Evolutionary conservation across 1,284 basidiomycete genomes (phyloP), one percentile per base, ranked within the genome.

Genomic region (Meripilus lineatus): DNA sequence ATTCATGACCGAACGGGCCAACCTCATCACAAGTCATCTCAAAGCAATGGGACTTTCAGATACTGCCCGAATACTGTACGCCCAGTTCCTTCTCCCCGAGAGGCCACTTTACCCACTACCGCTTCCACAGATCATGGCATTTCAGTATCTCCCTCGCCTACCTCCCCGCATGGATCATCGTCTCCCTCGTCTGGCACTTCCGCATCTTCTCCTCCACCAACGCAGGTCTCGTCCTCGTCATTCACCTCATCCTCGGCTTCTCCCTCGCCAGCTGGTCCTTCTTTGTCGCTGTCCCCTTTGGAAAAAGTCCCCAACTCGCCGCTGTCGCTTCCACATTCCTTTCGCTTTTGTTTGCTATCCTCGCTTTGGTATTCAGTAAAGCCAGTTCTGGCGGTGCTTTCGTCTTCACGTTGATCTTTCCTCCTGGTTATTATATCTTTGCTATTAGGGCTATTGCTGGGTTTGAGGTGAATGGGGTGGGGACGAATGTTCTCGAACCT

Each of bases 341-440:
- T 21, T 68, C 77, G 6, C 74, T 89, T 47, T 53, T 87, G 4
- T 71, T 86, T 25, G 82, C 81, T 4, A 78, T 90, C 42, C 55
- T 88, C n/a, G 86, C 81, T 0, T 59, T 86, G 28, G 72, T 83
- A 1, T 68, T 81, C 46, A 63, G 65, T 21, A 51, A 56, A 17
- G 70, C 74, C 2, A 60, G 66, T 3, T 75, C 71, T 6, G 70
- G 63, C 2, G 68, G 65, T 2, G 77, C 76, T 5, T 74, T 78
- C 43, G 66, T 88, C 24, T 81, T 84, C 53, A 75, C 81, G 0
- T 55, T 91, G 40, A 61, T 90, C 30, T 87, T 89, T 57, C 88
- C 87, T 0, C 81, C 87, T 0, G 74, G 76, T 10, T 89, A 79
- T 59, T 89, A 84, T 53, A 71, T 87, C 14, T 89, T 87, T 52